phyloP scores from a whole-genome alignment of 768 basidiomycete genomes.

The Terana coerulea region DNA sequence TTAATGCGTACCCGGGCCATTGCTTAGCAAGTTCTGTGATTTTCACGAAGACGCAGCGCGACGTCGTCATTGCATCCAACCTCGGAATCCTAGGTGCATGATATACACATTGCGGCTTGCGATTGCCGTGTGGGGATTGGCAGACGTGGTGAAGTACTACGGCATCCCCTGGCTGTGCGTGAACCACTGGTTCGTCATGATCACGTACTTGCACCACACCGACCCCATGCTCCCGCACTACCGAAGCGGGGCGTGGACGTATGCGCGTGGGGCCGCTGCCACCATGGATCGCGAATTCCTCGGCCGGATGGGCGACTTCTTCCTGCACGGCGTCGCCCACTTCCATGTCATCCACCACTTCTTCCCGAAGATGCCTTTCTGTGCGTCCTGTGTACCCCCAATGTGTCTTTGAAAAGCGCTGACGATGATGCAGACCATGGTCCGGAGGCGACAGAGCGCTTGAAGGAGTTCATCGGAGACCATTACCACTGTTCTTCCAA shows the following conservation, averaged over 20 bases:
- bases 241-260: slow-evolving; percentile 15
- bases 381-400: neutral
- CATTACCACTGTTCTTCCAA: slow-evolving; percentile 27
- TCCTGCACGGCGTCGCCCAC: slow-evolving; percentile 25
- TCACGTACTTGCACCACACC: slow-evolving; percentile 24
- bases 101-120: neutral
- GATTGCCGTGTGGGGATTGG: neutral
- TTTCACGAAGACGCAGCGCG: slow-evolving; percentile 7
- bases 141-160: slow-evolving; percentile 9
- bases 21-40: slow-evolving; percentile 4
- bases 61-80: slow-evolving; percentile 12
- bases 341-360: slow-evolving; percentile 28
- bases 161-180: slow-evolving; percentile 16
- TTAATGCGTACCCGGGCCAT: too few species aligned
- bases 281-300: slow-evolving; percentile 24
- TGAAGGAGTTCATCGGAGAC: slow-evolving; percentile 28
- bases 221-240: slow-evolving; percentile 23
- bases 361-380: slow-evolving; percentile 24
- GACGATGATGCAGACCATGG: slow-evolving; percentile 21
- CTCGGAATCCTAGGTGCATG: slow-evolving; percentile 12
- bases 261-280: slow-evolving; percentile 20
- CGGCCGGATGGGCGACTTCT: slow-evolving; percentile 26
- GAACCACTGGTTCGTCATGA: slow-evolving; percentile 25
- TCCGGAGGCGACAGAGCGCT: slow-evolving; percentile 26
- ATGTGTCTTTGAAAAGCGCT: neutral